phyloP scores from a whole-genome alignment of 768 basidiomycete species.

The Rossbeevera mucosa region DNA sequence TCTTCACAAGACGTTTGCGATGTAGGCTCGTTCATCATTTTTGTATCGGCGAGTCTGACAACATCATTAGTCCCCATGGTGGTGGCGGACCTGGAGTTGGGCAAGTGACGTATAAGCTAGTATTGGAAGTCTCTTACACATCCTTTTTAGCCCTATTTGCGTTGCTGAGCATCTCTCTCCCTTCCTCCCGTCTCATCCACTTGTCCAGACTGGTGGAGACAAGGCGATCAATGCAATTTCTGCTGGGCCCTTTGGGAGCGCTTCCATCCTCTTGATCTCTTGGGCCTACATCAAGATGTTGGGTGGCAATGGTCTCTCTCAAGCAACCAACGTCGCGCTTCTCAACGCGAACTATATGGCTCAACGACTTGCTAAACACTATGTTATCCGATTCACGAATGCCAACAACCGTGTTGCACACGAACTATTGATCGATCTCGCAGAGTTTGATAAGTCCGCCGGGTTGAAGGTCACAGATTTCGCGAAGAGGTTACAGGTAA shows the following conservation, averaged over 20 bases:
- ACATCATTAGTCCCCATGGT: conserved; percentile 73
- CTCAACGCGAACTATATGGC: conserved; percentile 99
- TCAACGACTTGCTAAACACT: conserved; percentile 75
- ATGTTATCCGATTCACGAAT: conserved; percentile 87
- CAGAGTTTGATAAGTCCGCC: conserved; percentile 87
- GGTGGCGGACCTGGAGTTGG: conserved; percentile 97
- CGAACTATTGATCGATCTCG: conserved; percentile 91
- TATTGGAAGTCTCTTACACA: conserved; percentile 1
- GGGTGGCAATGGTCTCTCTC: conserved; percentile 84
- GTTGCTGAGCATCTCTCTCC: conserved; percentile 90
- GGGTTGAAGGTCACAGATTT: conserved; percentile 94
- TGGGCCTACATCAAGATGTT: conserved; percentile 99
- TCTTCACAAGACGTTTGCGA: conserved; percentile 96
- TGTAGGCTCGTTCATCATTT: conserved; percentile 44
- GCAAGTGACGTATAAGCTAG: conserved; percentile 34
- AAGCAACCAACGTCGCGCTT: conserved; percentile 82
- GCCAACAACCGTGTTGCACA: conserved; percentile 90
- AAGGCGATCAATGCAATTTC: conserved; percentile 83
- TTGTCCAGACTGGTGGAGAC: conserved; percentile 60
- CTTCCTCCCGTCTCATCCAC: conserved; percentile 88
- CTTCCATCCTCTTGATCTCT: conserved; percentile 92
- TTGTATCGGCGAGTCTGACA: neutral
- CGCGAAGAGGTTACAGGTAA: conserved; percentile 88
- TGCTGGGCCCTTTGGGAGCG: conserved; percentile 90
- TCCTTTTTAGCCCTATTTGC: conserved; percentile 70